Conservation (phyloP, 139 green algal genomes). For the Haematococcus lacustris region DNA sequence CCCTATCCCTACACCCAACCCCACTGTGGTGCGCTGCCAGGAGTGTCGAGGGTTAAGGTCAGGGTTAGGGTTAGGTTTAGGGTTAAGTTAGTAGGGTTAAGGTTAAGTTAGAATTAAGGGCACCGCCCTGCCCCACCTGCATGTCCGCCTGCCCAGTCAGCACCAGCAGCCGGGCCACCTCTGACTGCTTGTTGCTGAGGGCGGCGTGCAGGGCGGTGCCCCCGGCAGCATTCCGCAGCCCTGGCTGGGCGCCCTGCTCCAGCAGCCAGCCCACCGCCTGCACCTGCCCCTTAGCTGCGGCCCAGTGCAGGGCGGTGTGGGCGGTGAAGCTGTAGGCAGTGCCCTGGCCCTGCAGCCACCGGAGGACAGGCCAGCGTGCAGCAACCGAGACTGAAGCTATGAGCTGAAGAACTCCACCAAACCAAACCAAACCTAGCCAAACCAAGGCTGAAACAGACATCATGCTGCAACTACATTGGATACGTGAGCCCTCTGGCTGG, state of each 20-base stretch:
- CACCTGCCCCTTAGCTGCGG: conserved; percentile 38
- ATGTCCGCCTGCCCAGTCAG: conserved; percentile 16
- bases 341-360: conserved; percentile 29
- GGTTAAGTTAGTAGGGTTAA: too few species aligned
- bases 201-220: conserved; percentile 40
- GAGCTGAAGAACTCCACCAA: too few species aligned
- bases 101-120: background rate
- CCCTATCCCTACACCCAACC: too few species aligned
- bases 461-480: too few species aligned
- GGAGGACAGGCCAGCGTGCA: background rate
- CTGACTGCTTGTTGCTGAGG: background rate
- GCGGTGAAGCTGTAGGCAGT: conserved; percentile 50
- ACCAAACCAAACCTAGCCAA: too few species aligned
- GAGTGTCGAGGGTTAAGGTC: too few species aligned
- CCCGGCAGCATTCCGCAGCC: conserved; percentile 31
- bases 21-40: too few species aligned
- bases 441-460: too few species aligned
- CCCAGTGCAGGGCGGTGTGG: conserved; percentile 57
- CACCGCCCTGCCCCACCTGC: background rate
- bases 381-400: background rate
- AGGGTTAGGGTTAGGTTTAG: too few species aligned
- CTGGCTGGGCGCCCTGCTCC: conserved; percentile 19
- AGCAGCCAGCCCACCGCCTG: conserved; percentile 43
- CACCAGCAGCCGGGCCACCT: conserved; percentile 5
- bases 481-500: too few species aligned